These are phyloP conservation scores for Pseudophaeomoniella oleicola DNA, from an alignment of 2,329 filamentous ascomycete species.

Conservation along the genomic window DNA sequence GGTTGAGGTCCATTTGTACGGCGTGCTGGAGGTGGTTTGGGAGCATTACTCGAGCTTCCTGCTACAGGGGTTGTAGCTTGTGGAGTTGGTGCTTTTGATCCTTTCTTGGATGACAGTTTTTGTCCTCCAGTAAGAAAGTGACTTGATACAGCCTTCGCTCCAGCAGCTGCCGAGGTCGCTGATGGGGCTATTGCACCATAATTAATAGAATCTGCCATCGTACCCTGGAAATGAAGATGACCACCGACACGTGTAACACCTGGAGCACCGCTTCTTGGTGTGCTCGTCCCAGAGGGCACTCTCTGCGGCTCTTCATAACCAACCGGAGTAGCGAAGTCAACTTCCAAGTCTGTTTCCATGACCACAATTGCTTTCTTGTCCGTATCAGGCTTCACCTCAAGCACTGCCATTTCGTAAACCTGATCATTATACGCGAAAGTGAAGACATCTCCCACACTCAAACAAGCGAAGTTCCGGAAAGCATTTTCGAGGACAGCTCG, in stretches of 20 bases:
- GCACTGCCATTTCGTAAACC: constrained; percentile 78
- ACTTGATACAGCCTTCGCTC: constrained; percentile 50
- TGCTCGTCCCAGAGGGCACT: constrained; percentile 62
- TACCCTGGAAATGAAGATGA: constrained; percentile 67
- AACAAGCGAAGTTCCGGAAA: constrained; percentile 86
- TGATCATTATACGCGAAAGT: constrained; percentile 95
- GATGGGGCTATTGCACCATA: constrained; percentile 80
- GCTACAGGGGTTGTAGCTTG: constrained; percentile 60
- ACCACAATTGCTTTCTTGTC: constrained; percentile 77
- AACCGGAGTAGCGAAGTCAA: constrained; percentile 87
- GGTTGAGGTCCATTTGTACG: constrained; percentile 71
- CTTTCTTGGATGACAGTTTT: constrained; percentile 69
- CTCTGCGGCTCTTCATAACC: constrained; percentile 83
- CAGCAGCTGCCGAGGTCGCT: constrained; percentile 48
- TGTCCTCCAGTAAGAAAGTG: constrained; percentile 73
- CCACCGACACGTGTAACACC: constrained; percentile 52
- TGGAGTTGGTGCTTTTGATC: constrained; percentile 58
- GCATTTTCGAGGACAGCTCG: constrained; percentile 95
- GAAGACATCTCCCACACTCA: constrained; percentile 89
- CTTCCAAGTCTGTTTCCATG: constrained; percentile 89
- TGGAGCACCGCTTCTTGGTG: constrained; percentile 50
- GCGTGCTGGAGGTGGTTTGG: constrained; percentile 24
- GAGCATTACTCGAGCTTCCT: constrained; percentile 32
- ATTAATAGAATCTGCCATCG: constrained; percentile 97
- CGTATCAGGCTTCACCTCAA: constrained; percentile 80